Percentiles rank a stretch among this genome's conserved stretches.
phyloP scores from a whole-genome alignment of 108 stramenopile genomes.

The Conticribra guillardii region DNA sequence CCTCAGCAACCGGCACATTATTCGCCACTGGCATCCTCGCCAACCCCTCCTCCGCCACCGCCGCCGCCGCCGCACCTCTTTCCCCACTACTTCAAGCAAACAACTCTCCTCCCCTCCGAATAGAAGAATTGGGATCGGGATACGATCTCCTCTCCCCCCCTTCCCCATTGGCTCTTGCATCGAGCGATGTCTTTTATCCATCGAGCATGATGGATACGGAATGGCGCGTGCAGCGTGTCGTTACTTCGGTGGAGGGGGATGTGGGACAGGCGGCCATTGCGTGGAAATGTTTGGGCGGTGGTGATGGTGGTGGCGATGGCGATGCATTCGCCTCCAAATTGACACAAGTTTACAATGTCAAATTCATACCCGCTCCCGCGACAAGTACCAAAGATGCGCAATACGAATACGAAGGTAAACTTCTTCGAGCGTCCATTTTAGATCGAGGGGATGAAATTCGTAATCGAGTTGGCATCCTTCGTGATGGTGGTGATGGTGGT shows the following conservation, averaged over 20 bases:
- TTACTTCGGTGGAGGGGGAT: conserved; percentile 63
- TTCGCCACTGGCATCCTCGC: background rate
- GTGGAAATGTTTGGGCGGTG: conserved; percentile 62
- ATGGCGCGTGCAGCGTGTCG: conserved; percentile 52
- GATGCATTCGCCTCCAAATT: conserved; percentile 18
- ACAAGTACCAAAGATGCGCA: conserved; percentile 9
- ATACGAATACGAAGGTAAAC: conserved; percentile 39
- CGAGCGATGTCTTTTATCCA: conserved; percentile 56
- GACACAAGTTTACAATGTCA: conserved; percentile 43
- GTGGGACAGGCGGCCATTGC: conserved; percentile 55
- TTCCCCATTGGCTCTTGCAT: background rate
- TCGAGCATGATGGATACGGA: conserved; percentile 52
- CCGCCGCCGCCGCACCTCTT: conserved; percentile 4
- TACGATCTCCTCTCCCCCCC: conserved; percentile 53
- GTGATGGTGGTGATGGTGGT: conserved; percentile 20
- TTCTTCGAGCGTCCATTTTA: conserved; percentile 38
- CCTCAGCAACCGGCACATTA: background rate
- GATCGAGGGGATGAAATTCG: conserved; percentile 59
- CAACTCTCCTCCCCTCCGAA: conserved; percentile 6
- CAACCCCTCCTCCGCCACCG: background rate
- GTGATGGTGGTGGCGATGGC: conserved; percentile 16
- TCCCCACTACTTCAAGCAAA: conserved; percentile 7
- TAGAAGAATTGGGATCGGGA: conserved; percentile 64
- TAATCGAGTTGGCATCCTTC: conserved; percentile 22
- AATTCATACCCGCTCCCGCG: conserved; percentile 42